Conservation (phyloP, 176 grass and related monocot species). For the Zizania latifolia region DNA sequence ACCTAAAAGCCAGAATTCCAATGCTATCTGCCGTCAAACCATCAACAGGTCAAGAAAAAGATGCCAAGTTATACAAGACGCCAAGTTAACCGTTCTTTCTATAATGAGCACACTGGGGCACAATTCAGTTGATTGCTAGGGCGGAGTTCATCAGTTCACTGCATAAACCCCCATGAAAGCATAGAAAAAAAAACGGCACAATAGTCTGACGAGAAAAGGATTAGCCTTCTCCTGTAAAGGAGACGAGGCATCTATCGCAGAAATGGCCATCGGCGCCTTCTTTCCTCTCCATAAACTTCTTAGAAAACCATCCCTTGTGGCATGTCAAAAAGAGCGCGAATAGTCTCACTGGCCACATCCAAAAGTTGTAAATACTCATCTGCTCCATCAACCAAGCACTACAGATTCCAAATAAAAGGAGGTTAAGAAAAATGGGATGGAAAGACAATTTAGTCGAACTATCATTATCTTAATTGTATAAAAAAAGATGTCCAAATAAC, state of each 20-base stretch:
- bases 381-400: slow-evolving; percentile 93
- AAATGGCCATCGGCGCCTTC: not conserved
- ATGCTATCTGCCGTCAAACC: not conserved
- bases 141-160: not conserved
- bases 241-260: not conserved
- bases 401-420: slow-evolving; percentile 22
- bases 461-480: not conserved
- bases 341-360: slow-evolving; percentile 66
- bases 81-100: not conserved
- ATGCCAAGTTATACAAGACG: not conserved
- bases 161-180: not conserved
- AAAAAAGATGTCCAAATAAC: not conserved
- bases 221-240: not conserved
- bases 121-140: slow-evolving; percentile 9
- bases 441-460: not conserved
- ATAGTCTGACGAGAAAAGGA: not conserved
- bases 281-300: not conserved
- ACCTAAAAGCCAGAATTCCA: not conserved
- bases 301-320: slow-evolving; percentile 47
- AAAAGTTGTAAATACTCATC: slow-evolving; percentile 91
- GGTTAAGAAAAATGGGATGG: not conserved
- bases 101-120: not conserved
- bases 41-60: not conserved
- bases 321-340: slow-evolving; percentile 83
- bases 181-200: slow-evolving; percentile 2